phyloP scores from a whole-genome alignment of 2,329 filamentous ascomycete species.

The Dothideomycetes sp. region DNA sequence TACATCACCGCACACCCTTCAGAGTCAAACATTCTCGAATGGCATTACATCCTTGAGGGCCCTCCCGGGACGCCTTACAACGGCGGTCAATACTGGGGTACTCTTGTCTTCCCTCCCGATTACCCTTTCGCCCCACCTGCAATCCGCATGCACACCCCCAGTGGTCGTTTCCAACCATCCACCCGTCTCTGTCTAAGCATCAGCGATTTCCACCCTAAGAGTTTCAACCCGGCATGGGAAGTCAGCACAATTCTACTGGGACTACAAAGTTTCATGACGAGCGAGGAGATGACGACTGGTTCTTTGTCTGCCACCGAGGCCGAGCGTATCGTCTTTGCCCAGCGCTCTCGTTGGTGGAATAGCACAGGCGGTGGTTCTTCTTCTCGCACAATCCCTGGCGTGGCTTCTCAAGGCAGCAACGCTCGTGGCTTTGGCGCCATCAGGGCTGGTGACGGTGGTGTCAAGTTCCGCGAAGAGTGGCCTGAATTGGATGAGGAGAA shows the following conservation, averaged over 20 bases:
- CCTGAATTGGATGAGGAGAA: constrained; percentile 83
- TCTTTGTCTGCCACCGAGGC: constrained; percentile 67
- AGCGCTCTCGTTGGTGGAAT: constrained; percentile 89
- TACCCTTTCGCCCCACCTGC: constrained; percentile 96
- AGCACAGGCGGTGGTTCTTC: constrained; percentile 79
- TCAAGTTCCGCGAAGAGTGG: constrained; percentile 85
- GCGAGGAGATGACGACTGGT: constrained; percentile 96
- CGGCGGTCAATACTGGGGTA: constrained; percentile 96
- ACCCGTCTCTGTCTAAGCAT: constrained; percentile 91
- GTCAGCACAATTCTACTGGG: constrained; percentile 94
- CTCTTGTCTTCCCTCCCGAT: constrained; percentile 86
- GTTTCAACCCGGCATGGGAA: constrained; percentile 97
- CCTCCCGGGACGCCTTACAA: constrained; percentile 91
- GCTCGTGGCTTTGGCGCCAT: constrained; percentile 65
- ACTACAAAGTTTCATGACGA: constrained; percentile 93
- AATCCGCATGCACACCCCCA: constrained; percentile 98
- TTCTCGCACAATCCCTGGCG: constrained; percentile 36
- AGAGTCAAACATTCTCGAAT: constrained; percentile 29
- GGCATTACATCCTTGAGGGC: constrained; percentile 66
- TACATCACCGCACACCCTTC: constrained; percentile 27
- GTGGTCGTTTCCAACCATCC: constrained; percentile 86
- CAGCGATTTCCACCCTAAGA: constrained; percentile 94
- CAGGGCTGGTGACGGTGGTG: constrained; percentile 83
- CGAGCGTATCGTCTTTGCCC: constrained; percentile 70
- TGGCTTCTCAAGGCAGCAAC: constrained; percentile 37